phyloP scores from a whole-genome alignment of 2,329 filamentous ascomycete genomes.

The Atkinsonella texensis region DNA sequence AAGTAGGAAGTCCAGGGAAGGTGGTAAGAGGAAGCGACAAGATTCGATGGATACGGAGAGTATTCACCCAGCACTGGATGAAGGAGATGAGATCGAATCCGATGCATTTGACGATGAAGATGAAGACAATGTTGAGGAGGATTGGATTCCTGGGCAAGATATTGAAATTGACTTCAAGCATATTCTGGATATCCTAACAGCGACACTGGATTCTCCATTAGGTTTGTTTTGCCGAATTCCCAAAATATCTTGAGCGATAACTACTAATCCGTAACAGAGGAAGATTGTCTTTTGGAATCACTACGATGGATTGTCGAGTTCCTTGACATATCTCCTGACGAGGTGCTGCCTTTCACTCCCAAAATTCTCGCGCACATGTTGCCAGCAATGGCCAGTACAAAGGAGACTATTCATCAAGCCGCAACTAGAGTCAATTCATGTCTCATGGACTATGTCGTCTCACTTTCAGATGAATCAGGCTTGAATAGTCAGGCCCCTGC shows the following conservation, averaged over 20 bases:
- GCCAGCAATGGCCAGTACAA: conserved; percentile 84
- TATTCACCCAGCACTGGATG: conserved; percentile 42
- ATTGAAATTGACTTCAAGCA: conserved; percentile 87
- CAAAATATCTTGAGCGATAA: neutral
- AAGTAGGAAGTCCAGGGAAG: conserved; percentile 60
- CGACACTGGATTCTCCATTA: conserved; percentile 71
- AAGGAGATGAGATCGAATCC: conserved; percentile 48
- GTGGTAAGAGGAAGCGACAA: conserved; percentile 57
- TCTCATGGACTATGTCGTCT: conserved; percentile 88
- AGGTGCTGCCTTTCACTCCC: conserved; percentile 89
- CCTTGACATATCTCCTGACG: conserved; percentile 92
- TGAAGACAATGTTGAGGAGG: conserved; percentile 61
- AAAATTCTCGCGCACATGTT: conserved; percentile 84
- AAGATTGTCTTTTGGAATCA: conserved; percentile 83
- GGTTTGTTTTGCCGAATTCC: conserved; percentile 35
- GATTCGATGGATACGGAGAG: conserved; percentile 58
- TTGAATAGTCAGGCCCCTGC: conserved; percentile 14
- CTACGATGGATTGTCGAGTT: conserved; percentile 93
- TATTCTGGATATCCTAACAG: conserved; percentile 83
- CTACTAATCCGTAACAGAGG: conserved; percentile 41
- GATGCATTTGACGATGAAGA: conserved; percentile 45
- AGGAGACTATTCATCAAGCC: conserved; percentile 78
- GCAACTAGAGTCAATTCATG: conserved; percentile 83
- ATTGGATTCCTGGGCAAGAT: conserved; percentile 96
- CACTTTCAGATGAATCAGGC: conserved; percentile 59